A percentile compares a stretch with the other conserved stretches of the same genome.
phyloP scores from a whole-genome alignment of 2,329 filamentous ascomycete genomes.

The Arthrobotrys musiformis region DNA sequence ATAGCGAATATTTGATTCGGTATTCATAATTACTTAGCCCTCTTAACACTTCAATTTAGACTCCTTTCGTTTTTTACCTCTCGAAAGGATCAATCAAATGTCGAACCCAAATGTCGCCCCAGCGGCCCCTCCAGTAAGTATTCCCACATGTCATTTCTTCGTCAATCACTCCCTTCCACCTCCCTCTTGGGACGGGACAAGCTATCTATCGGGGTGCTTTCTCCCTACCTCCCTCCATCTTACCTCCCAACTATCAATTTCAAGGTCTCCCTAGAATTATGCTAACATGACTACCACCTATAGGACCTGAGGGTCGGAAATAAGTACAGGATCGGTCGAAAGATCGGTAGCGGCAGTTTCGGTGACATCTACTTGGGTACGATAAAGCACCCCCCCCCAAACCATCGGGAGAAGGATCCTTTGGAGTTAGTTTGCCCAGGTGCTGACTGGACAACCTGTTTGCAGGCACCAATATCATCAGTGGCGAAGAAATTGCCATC shows the following conservation, averaged over 20 bases:
- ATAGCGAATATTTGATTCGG: conserved; percentile 33
- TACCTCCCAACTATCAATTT: not conserved
- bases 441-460: conserved; percentile 23
- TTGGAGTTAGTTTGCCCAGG: not conserved
- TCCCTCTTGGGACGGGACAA: conserved; percentile 27
- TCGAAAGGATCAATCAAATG: conserved; percentile 48
- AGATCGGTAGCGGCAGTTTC: conserved; percentile 97
- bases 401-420: not conserved
- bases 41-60: conserved; percentile 36
- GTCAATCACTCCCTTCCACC: conserved; percentile 29
- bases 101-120: conserved; percentile 52
- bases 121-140: conserved; percentile 54
- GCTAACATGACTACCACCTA: conserved; percentile 41
- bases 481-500: conserved; percentile 98
- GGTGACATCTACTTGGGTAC: conserved; percentile 93
- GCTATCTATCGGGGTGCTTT: conserved; percentile 19
- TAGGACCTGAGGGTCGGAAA: conserved; percentile 99
- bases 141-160: conserved; percentile 19
- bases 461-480: conserved; percentile 97
- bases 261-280: conserved; percentile 6
- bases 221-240: too few relatives aligned
- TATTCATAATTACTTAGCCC: conserved; percentile 15
- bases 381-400: conserved; percentile 11
- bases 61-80: conserved; percentile 48
- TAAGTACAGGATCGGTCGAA: conserved; percentile 99